Base-by-base conservation (phyloP, 805 yeast species). In the Yarrowia porcina region DNA sequence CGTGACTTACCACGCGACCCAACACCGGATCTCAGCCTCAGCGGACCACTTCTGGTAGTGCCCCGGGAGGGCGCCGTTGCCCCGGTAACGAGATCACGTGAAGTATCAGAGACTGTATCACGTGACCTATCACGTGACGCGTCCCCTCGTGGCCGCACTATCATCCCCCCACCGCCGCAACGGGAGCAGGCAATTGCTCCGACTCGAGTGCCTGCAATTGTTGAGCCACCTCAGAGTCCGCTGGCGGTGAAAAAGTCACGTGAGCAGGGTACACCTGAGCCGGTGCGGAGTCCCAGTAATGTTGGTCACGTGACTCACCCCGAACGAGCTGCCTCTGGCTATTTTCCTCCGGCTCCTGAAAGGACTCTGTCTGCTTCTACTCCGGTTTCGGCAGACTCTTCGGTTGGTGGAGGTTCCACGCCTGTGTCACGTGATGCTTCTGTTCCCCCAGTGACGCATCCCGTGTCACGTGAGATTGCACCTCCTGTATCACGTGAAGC, bases 181-280 rank as follows among this genome's bases (percentile, higher is more conserved):
- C 38, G 56, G 3, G 56, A 49, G 7, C 39, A 30, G 1, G 56
- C 56, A 20, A 49, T 49, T 5, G 56, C 56, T 9, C 56, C 56
- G 10, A 9, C 56, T 2, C 15, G 56, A 3, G 56, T 32, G 13
- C 56, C 56, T 5, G 15, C 56, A 1, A 49, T 49, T 18, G 39
- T 49, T 8, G 56, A 49, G 20, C 56, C n/a, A n/a, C n/a, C 56
- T 1, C 21, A 11, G 9, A 10, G 18, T 17, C 38, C 56, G 13
- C 15, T 49, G 39, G 39, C 56, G 4, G 52, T 45, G 13, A 20
- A 36, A 3, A 30, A 30, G n/a, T 45, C 36, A 13, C 36, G 52
- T 18, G 52, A 45, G 10, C 35, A 11, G 33, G 17, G 23, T 13
- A 42, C 47, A 2, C 35, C 50, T 3, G 25, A 44, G 33, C 50